A percentile compares a stretch with the other conserved stretches of the same genome.
Conservation (phyloP, 108 stramenopile species). For the Chaetoceros tenuissimus region DNA sequence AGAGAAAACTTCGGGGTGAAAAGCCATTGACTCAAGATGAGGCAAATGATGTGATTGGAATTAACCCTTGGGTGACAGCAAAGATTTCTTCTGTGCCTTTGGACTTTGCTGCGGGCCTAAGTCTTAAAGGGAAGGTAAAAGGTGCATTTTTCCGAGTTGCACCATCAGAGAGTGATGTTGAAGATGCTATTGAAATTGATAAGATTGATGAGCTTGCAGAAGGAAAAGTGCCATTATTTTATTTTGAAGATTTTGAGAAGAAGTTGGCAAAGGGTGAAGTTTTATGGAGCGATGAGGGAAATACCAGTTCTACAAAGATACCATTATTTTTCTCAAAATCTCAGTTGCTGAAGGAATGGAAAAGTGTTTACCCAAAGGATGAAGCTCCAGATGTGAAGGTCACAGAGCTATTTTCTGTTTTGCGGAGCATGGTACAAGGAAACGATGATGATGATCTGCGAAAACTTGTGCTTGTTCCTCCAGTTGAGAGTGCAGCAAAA, state of each 20-base stretch:
- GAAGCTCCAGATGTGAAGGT: constrained; percentile 36
- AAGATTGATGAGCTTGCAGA: constrained; percentile 56
- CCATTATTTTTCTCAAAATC: constrained; percentile 68
- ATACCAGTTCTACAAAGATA: background rate
- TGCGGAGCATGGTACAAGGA: constrained; percentile 46
- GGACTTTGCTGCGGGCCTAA: constrained; percentile 63
- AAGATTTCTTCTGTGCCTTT: constrained; percentile 64
- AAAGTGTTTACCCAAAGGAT: constrained; percentile 20
- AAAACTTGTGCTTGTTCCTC: constrained; percentile 44
- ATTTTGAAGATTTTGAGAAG: constrained; percentile 55
- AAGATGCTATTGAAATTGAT: constrained; percentile 54
- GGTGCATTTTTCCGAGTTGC: constrained; percentile 62
- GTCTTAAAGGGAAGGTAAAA: constrained; percentile 31
- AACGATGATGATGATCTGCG: constrained; percentile 50
- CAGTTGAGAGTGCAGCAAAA: constrained; percentile 48
- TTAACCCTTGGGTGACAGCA: constrained; percentile 67
- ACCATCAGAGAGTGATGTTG: constrained; percentile 52
- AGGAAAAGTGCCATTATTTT: constrained; percentile 76
- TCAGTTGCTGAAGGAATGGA: constrained; percentile 48
- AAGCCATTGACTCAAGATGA: constrained; percentile 21
- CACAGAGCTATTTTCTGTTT: constrained; percentile 58
- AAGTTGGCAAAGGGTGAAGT: background rate
- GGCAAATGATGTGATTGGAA: constrained; percentile 25
- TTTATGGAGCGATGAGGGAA: constrained; percentile 2
- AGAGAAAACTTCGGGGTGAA: constrained; percentile 26